Evolutionary conservation across 345 rosid genomes (phyloP).

Genomic region (Noccaea bulbosa): DNA sequence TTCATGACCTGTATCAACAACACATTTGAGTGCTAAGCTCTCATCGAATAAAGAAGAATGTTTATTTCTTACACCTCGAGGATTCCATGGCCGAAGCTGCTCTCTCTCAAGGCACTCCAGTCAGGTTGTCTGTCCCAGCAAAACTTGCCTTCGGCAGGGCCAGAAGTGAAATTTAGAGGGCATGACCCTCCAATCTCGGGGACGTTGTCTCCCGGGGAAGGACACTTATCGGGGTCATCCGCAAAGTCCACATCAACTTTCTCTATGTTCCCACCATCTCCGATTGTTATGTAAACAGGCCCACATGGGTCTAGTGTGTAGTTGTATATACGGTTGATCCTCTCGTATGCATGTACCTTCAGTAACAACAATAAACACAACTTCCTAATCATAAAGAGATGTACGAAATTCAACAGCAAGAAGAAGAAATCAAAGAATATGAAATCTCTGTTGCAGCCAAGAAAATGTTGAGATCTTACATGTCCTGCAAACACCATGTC

Average conservation of each 20-base stretch:
- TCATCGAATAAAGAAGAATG: not conserved
- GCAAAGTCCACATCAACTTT: conserved; percentile 71
- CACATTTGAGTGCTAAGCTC: conserved; percentile 6
- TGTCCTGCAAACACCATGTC: conserved; percentile 85
- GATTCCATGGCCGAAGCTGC: conserved; percentile 93
- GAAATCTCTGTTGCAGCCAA: conserved; percentile 1
- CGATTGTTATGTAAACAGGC: conserved; percentile 75
- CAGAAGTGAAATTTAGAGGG: conserved; percentile 65
- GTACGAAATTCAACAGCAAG: not conserved
- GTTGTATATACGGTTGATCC: conserved; percentile 78
- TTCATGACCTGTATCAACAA: conserved; percentile 62
- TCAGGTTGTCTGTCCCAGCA: conserved; percentile 87
- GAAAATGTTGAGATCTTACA: conserved; percentile 48
- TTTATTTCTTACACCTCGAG: conserved; percentile 59
- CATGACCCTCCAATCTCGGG: conserved; percentile 78
- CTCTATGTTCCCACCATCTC: conserved; percentile 93
- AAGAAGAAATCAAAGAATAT: not conserved
- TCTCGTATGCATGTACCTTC: conserved; percentile 93
- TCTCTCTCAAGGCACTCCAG: conserved; percentile 87
- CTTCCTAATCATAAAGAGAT: not conserved
- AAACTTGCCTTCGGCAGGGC: conserved; percentile 80
- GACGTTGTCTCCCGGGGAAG: conserved; percentile 60
- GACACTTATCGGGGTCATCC: conserved; percentile 80
- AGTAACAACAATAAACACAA: not conserved
- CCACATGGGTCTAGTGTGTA: conserved; percentile 77